These are phyloP conservation scores for Umbelopsis sp. DNA, from an alignment of 192 early-diverging fungal genomes.

Conservation along the genomic window DNA sequence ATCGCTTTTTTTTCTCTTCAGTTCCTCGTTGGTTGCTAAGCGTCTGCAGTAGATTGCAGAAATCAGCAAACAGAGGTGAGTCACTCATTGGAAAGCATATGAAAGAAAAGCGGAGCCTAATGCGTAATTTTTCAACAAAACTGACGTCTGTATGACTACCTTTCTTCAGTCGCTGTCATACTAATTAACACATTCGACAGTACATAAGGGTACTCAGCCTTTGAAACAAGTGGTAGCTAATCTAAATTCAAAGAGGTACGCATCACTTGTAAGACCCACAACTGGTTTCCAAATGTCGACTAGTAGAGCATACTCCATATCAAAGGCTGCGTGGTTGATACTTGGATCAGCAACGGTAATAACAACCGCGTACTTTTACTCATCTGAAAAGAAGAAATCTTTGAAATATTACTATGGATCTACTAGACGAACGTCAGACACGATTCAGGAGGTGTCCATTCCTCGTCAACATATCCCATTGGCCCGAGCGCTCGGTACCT, in stretches of 20 bases:
- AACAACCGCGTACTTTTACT: neutral
- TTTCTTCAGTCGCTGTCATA: neutral
- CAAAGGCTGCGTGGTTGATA: neutral
- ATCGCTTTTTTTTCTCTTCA: slow-evolving; percentile 18
- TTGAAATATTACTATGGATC: neutral
- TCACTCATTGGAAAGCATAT: neutral
- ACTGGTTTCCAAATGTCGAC: neutral
- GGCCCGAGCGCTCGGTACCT: slow-evolving; percentile 4
- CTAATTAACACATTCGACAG: neutral
- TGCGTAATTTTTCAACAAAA: neutral
- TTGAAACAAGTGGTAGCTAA: too few relatives aligned
- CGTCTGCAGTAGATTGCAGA: slow-evolving; percentile 22
- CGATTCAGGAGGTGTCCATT: neutral
- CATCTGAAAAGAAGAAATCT: neutral
- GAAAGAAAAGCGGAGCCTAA: neutral
- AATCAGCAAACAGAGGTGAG: slow-evolving; percentile 19
- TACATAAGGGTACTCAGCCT: too few relatives aligned
- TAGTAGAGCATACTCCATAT: neutral
- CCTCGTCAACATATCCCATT: slow-evolving; percentile 10
- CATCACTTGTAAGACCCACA: neutral
- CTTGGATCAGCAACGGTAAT: neutral
- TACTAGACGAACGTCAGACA: neutral
- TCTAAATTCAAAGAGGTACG: neutral
- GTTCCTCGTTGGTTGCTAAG: slow-evolving; percentile 14
- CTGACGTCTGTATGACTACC: neutral